Evolutionary conservation across 2,329 filamentous ascomycete species (phyloP), one percentile per base, ranked within the genome.

Genomic region (Claviceps quebecensis): DNA sequence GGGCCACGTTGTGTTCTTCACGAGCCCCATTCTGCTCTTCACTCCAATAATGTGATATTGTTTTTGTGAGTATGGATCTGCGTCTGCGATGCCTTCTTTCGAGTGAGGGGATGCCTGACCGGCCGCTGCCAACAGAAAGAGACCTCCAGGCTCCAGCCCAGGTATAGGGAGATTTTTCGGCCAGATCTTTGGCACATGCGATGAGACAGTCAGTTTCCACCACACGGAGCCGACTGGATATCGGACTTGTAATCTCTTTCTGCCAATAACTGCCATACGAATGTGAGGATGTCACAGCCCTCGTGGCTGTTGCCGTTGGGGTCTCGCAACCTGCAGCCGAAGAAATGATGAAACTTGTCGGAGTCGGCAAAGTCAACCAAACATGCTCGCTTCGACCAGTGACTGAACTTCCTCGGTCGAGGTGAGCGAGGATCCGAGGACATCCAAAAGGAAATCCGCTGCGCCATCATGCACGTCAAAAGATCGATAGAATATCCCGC

Each of bases 201-300:
- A 69, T 68, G 19, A 67, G 56, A 26, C 63, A 59, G 51, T 70
- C 68, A 4, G 68, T 70, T 46, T 62, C 56, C 29, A 54, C 58
- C 68, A n/a, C 67, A 70, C 4, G 61, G 57, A 17, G 55, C 49
- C 6, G 53, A 38, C 40, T 50, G 14, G 38, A 52, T 37, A 23
- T 55, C 40, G 47, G 38, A 14, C 26, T 50, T 44, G 19, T 48
- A 17, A 13, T 50, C 45, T 13, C 52, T 29, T 16, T 55, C 54
- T 5, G 56, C 49, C 23, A 61, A 48, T 26, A 62, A 59, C 11
- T 56, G 50, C 55, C 59, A 62, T 34, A 69, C 52, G 52, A 63
- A 66, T 17, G 61, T 56, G 23, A 67, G 59, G 5, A 67, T 40
- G 53, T 69, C 68, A 50, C 59, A 58, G 4, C 62, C 65, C 19